Evolutionary conservation across 2,329 filamentous ascomycete genomes (phyloP), one percentile per base, ranked within the genome.

Genomic region (Monosporascus sp.): DNA sequence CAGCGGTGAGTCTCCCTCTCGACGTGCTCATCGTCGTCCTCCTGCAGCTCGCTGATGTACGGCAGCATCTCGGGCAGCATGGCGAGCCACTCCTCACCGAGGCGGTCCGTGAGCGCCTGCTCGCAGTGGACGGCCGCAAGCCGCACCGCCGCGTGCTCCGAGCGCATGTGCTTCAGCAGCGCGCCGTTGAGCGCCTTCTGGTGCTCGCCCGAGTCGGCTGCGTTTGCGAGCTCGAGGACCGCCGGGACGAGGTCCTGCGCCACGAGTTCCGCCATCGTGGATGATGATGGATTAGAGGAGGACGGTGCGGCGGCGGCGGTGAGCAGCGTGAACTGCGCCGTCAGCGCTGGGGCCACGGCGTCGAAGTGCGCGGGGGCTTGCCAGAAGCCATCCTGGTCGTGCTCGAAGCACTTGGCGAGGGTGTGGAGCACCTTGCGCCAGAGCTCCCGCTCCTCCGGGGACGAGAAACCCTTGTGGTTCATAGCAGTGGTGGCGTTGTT

Each of bases 341-440:
- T 79, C 31, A 97, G 77, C 3, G 87, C 83, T 0, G 79, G 76
- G 15, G 85, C 82, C 39, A 97, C 84, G 27, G 82, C 82, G 53
- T 79, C 78, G 66, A 97, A 96, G 73, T 97, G 92, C 1, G 88
- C 81, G 0, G 94, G 93, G 0, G 89, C 85, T 77, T 96, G 91
- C 92, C 92, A 97, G 76, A 96, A 97, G 70, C 91, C 88, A 68
- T 96, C 91, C 72, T 96, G 89, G 67, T 97, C 94, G 68, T 96
- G 85, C 70, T 88, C 81, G 66, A 97, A 96, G 62, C 85, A 87
- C 61, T 84, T 86, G 27, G 80, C 76, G 46, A 97, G 77, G 20
- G 90, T 88, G 50, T 77, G 75, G 49, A 97, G 79, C 2, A 90
- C 82, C 18, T 82, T 81, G 41, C 77, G 74, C 80, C 89, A 89